Evolutionary conservation across 176 grass and related monocot species (phyloP), one percentile per base, ranked within the genome.

Genomic region (Oryza glumipatula): DNA sequence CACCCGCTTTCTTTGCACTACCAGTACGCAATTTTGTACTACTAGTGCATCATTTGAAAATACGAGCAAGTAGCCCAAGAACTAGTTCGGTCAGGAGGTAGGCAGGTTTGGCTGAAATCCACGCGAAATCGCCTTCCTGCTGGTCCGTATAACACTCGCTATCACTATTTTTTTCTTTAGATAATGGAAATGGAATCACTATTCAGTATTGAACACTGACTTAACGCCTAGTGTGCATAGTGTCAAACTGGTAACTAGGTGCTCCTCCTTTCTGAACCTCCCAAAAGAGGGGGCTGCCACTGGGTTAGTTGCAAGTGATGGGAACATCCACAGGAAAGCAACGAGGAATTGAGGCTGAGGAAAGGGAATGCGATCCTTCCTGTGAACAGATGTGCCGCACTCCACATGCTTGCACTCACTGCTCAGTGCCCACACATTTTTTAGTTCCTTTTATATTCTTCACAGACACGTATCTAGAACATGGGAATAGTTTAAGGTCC

Each of bases 381-480:
- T 61, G 68, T 70, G 33, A 72, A 78, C 76, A 67, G 60, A 73
- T 68, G 13, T 23, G 33, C 24, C 39, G 68, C 35, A 33, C 54
- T 67, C 73, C 88, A 90, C 88, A 82, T 86, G 88, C 79, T 73
- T 60, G 45, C 79, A 61, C 83, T 86, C 56, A 41, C 58, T 65
- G 24, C 83, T 38, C 64, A 79, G 3, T 85, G 64, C 30, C 46
- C 83, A 72, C 60, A 36, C 58, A 23, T 63, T 61, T 61, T 61
- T 22, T 10, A 61, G 0, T 61, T 56, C 65, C 24, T 73, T 74
- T 11, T 80, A 70, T 70, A 82, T 87, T 82, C 72, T 87, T 70
- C 63, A 74, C 26, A 35, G 70, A 13, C 45, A 70, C 73, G 73
- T 32, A 64, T 84, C 24, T 67, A 66, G 3, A 70, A 21, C 83